A percentile compares a stretch with the other conserved stretches of the same genome.
These are phyloP conservation scores for Magnolia kwangsiensis DNA, from an alignment of 164 flowering plant genomes.

Conservation along the genomic window DNA sequence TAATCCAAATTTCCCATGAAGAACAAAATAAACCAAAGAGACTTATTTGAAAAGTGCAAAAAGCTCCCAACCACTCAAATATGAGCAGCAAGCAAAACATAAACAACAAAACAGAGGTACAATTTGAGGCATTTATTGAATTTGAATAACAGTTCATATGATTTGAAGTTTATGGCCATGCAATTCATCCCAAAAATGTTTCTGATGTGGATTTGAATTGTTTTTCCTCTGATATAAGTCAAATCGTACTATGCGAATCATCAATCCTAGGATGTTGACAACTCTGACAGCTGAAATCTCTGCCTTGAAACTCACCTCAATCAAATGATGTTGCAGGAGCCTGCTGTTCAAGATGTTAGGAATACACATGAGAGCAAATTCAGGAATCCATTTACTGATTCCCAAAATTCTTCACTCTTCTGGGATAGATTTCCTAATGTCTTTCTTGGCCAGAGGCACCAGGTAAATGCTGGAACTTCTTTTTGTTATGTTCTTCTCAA, in stretches of 20 bases:
- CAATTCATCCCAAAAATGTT: neutral
- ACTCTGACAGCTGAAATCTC: neutral
- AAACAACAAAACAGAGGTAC: neutral
- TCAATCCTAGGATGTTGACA: neutral
- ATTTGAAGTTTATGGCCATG: neutral
- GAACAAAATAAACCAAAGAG: neutral
- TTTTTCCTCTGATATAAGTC: neutral
- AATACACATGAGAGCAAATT: slow-evolving; percentile 32
- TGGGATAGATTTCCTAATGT: slow-evolving; percentile 34
- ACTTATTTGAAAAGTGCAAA: neutral
- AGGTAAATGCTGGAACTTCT: slow-evolving; percentile 25
- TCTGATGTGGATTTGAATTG: neutral
- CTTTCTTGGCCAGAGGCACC: slow-evolving; percentile 24
- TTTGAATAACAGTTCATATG: neutral
- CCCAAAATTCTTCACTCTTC: slow-evolving; percentile 11
- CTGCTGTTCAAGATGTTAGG: slow-evolving; percentile 8
- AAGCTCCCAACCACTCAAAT: neutral
- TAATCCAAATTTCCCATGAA: neutral
- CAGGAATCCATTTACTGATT: slow-evolving; percentile 16
- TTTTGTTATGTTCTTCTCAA: slow-evolving; percentile 6
- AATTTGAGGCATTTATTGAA: neutral
- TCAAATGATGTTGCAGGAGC: slow-evolving; percentile 23
- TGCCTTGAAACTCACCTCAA: slow-evolving; percentile 7
- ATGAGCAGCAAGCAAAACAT: neutral
- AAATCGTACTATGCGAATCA: neutral